phyloP scores from a whole-genome alignment of 176 grass and related monocot genomes.

The Rhynchospora tenuis region DNA sequence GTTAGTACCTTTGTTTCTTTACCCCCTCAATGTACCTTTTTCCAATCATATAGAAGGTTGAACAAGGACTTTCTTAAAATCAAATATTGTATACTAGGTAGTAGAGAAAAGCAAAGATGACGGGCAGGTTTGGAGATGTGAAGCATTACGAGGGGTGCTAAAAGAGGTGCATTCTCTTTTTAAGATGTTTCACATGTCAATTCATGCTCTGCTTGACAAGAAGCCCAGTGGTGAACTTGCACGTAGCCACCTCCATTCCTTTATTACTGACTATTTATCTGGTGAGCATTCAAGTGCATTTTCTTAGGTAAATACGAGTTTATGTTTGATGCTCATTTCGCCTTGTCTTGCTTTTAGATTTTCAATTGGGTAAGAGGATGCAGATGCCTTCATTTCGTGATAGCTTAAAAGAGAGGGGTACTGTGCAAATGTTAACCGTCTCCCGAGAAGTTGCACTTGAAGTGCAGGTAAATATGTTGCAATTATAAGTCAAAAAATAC shows the following conservation, averaged over 20 bases:
- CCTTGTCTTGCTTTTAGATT: constrained; percentile 50
- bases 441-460: constrained; percentile 95
- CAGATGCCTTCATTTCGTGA: constrained; percentile 85
- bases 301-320: background rate
- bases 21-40: background rate
- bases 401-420: constrained; percentile 69
- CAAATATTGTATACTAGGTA: constrained; percentile 40
- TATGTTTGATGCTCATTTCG: background rate
- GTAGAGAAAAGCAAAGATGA: constrained; percentile 77
- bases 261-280: constrained; percentile 89
- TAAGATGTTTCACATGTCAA: constrained; percentile 68
- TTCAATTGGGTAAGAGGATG: constrained; percentile 63
- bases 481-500: background rate
- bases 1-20: constrained; percentile 33
- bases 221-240: constrained; percentile 81
- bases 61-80: constrained; percentile 10
- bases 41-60: constrained; percentile 21
- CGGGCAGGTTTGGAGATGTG: constrained; percentile 58
- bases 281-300: constrained; percentile 33
- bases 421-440: constrained; percentile 85
- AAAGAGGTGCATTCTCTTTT: constrained; percentile 91
- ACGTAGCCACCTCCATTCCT: constrained; percentile 62
- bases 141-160: constrained; percentile 63
- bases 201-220: constrained; percentile 74
- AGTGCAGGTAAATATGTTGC: constrained; percentile 61